Evolutionary conservation across 2,329 filamentous ascomycete genomes (phyloP), one percentile per base, ranked within the genome.

Genomic region (Cercospora brassicicola): DNA sequence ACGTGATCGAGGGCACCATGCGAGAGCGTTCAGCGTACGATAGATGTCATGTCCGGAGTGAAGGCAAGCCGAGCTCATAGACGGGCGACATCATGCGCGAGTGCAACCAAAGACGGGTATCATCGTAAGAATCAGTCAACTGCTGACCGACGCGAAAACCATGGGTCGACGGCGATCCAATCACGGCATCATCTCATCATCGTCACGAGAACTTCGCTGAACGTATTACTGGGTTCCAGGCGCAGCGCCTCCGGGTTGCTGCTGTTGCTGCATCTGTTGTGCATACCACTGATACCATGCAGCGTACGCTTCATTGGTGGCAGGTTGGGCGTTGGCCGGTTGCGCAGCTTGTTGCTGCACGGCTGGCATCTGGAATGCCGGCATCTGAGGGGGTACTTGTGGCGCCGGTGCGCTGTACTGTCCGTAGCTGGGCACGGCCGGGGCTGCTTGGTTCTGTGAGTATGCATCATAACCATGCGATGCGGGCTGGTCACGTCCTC

Each of bases 361-460:
- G 23, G 57, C 62, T 59, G 76, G 75, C 76, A 78, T 77, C 69
- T 78, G 75, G 69, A 75, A 77, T 45, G 73, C 69, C 20, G 74
- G 74, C 72, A 75, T 75, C 64, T 74, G 74, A 23, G 76, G 72
- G 20, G 75, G 71, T 11, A 73, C 73, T 63, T 74, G 74, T 26
- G 66, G 71, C 51, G 69, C 70, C 71, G 73, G 51, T 28, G 69
- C 69, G 62, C 68, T 72, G 59, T 76, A 78, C 66, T 75, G 73
- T 62, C 74, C 75, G 48, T 76, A 77, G 28, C 72, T 71, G 56
- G 73, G 72, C 67, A 74, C 71, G 31, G 72, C 63, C 45, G 72
- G 69, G 51, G 80, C 78, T 74, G 82, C 78, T 70, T 77, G 80
- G 69, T 78, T 78, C 70, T 84, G 82, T 82, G 82, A 83, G 81